Base-by-base conservation (phyloP, 2,329 filamentous ascomycete genomes). In the Whalleya microplaca region DNA sequence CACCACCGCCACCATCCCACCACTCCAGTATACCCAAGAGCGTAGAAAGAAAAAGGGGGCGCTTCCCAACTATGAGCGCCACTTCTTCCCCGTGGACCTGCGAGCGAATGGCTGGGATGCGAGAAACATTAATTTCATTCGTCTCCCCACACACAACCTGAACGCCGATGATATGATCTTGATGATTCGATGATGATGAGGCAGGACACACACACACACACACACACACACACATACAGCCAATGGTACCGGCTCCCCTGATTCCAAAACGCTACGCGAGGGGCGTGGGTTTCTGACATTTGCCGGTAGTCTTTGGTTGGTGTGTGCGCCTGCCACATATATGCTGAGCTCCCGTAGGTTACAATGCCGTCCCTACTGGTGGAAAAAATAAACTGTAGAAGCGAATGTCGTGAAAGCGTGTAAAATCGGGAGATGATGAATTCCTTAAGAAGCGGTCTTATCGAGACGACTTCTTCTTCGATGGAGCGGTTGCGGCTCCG, bases 381-480 rank as follows among this genome's bases (percentile, higher is more conserved):
- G 44, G 21, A 47, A 21, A 21, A 12, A 27, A 41, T 49, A 56
- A 54, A 55, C 53, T 57, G 47, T 56, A 61, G 42, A 59, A 62
- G 55, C 54, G 58, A 56, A 56, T 47, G 54, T 61, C 47, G 41
- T 58, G 48, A 37, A 64, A 49, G 46, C 20, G 37, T 57, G 40
- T 20, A 52, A 43, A 41, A 3, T 37, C 32, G 32, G 32, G 37
- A 32, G 49, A 48, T 14, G 23, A n/a, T n/a, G n/a, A n/a, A n/a
- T n/a, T n/a, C 37, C 23, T 23, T 21, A 43, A 23, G n/a, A 44
- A 20, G 32, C 32, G 10, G 6, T 19, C 59, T 45, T 66, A 69
- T 53, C 62, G 63, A 32, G 49, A 40, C 21, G 66, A 61, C 57
- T 66, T 67, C 52, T 65, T 68, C 42, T 66, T 66, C 41, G 64